Conservation (phyloP, 305 asterid species). For the Stenogyne calaminthoides region DNA sequence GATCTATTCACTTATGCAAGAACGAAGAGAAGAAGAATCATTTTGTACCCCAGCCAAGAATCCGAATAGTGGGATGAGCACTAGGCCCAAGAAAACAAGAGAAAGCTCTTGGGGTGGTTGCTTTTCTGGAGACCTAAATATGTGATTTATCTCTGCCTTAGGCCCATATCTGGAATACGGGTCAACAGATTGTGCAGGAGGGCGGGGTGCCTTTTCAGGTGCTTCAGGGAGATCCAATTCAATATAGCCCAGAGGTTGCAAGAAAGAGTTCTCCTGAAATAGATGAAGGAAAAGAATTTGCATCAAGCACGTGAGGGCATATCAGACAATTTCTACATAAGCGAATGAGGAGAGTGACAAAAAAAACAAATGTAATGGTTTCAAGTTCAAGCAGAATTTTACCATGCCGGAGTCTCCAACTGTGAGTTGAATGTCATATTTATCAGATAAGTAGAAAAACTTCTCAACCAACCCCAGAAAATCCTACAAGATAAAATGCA, state of each 20-base stretch:
- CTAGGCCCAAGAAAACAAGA: constrained; percentile 73
- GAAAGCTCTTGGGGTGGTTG: constrained; percentile 84
- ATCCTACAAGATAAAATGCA: constrained; percentile 63
- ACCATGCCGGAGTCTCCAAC: constrained; percentile 94
- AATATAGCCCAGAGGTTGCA: constrained; percentile 68
- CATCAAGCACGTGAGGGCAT: constrained; percentile 19
- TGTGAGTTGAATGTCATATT: constrained; percentile 79
- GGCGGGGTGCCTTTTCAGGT: constrained; percentile 89
- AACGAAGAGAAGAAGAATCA: background rate
- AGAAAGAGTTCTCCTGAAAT: constrained; percentile 91
- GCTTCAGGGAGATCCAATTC: constrained; percentile 91
- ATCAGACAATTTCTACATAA: background rate
- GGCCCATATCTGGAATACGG: constrained; percentile 77
- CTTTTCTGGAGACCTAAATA: constrained; percentile 86
- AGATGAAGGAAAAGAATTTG: constrained; percentile 27
- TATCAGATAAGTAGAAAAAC: constrained; percentile 82
- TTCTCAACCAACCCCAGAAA: constrained; percentile 96
- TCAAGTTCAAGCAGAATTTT: constrained; percentile 24
- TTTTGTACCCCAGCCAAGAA: constrained; percentile 82
- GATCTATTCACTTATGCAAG: constrained; percentile 12
- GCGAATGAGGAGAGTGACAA: background rate
- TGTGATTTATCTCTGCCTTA: constrained; percentile 87
- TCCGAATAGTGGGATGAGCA: constrained; percentile 76
- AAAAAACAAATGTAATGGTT: constrained; percentile 18
- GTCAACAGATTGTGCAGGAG: constrained; percentile 78